Base-by-base conservation (phyloP, 176 grass and related monocot species). In the Eleusine coracana region DNA sequence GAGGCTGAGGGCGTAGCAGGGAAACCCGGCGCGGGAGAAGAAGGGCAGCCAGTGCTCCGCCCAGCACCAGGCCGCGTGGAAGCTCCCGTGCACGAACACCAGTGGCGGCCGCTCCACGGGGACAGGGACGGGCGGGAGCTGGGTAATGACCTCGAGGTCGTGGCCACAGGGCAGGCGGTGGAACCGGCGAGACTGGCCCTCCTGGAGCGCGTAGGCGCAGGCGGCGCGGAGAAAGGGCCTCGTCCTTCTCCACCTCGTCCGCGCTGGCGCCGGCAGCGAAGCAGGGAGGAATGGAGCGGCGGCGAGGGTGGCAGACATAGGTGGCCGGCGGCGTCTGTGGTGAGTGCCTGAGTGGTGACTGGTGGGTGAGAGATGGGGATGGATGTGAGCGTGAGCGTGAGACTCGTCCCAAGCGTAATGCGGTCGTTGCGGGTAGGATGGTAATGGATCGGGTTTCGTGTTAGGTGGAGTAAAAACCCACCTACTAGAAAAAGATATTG, bases 61-160 rank as follows among this genome's bases (percentile, higher is more conserved):
- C 95, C 92, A 98, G 88, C 95, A 98, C 95, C 95, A 98, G 45
- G 92, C 92, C 52, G 90, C 95, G 82, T 98, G 95, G 87, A 98
- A 98, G 88, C 95, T 98, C 31, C 95, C 95, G 51, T 98, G 95
- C 69, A 98, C 82, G 82, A 98, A 92, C 55, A 98, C 95, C 55
- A 93, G 66, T 7, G 95, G 86, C 31, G 92, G 46, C 50, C 73
- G 69, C 68, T 38, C 59, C 9, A 7, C 82, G 1, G 56, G 59
- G 21, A 13, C 64, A 55, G 50, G 54, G 39, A 46, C 31, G 16
- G 59, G 66, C 31, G 87, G 89, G 5, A 80, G 68, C 86, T 97
- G 92, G 23, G 80, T 77, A 56, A 97, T 92, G 50, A 97, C 84
- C 81, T 97, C 92, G 84, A 97, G 80, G 76, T 88, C 89, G 65